Percentiles rank a stretch among this genome's conserved stretches.
Conservation (phyloP, 2,329 filamentous ascomycete genomes). For the Fusarium sterilihyphosum region DNA sequence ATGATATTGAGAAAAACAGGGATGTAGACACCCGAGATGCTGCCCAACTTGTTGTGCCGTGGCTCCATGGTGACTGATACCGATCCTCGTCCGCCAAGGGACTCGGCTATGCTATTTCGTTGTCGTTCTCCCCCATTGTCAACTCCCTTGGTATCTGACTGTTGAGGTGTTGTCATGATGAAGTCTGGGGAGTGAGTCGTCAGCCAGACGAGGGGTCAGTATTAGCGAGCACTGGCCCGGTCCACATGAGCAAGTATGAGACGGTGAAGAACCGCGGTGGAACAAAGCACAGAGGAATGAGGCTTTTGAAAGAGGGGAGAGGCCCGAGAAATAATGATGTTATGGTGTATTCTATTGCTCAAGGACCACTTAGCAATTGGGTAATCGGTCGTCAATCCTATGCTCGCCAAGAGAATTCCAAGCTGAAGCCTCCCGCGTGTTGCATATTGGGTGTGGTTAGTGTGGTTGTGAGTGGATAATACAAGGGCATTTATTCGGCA, state of each 20-base stretch:
- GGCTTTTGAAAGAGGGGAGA: constrained; percentile 4
- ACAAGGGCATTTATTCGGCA: constrained; percentile 20
- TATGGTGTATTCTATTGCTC: constrained; percentile 16
- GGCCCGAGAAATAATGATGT: constrained; percentile 14
- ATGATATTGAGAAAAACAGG: constrained; percentile 90
- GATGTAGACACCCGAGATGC: constrained; percentile 83
- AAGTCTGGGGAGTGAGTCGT: neutral
- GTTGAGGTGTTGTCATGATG: constrained; percentile 37
- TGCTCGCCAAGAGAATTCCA: constrained; percentile 16
- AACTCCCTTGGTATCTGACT: constrained; percentile 22
- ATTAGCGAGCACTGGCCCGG: constrained; percentile 15
- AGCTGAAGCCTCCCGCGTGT: constrained; percentile 25
- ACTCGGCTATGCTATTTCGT: constrained; percentile 4
- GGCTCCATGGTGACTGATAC: constrained; percentile 46
- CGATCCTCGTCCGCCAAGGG: constrained; percentile 24
- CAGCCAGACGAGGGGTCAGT: constrained; percentile 28
- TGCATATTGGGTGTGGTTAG: constrained; percentile 31
- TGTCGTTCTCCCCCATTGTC: constrained; percentile 17
- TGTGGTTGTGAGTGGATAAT: constrained; percentile 34
- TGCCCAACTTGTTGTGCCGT: constrained; percentile 73
- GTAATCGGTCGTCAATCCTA: constrained; percentile 18
- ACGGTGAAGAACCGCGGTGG: constrained; percentile 9
- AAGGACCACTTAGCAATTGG: constrained; percentile 4
- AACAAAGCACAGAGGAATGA: constrained; percentile 8
- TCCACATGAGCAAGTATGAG: constrained; percentile 10